Evolutionary conservation across 2,329 filamentous ascomycete genomes (phyloP), one percentile per base, ranked within the genome.

Genomic region (Proliferodiscus dingleyae): DNA sequence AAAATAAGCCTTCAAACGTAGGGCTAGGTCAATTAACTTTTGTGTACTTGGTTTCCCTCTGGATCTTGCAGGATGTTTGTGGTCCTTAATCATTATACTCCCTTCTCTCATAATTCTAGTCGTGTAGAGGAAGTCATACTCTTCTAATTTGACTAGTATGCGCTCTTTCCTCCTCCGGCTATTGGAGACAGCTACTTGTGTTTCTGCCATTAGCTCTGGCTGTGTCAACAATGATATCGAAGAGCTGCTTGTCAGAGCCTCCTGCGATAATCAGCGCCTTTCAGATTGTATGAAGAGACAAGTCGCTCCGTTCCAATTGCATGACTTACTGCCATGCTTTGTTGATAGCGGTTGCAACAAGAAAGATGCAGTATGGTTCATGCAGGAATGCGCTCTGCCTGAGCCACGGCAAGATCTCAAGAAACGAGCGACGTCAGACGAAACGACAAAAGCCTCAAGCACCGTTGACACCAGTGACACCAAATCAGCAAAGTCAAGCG

Each of bases 271-370:
- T 22, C 34, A 50, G 11, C 39, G 22, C 11, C 53, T 61, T 29
- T 40, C 50, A 18, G 41, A 47, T 48, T 60, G 58, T 45, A 49
- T 61, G 8, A 32, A 22, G 13, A 21, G 33, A 37, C 39, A 43
- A 19, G 41, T 50, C 16, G 47, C 54, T 41, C 41, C 56, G 3
- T 32, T 49, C 19, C 32, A 37, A 3, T 29, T 55, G 30, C 44
- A 52, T 22, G 48, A 54, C 19, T 50, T 61, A 13, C 49, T 54
- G 32, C 42, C 50, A 42, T 62, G 59, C 33, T 58, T 54, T 32
- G 37, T 46, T 34, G 43, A 43, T 24, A 49, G 42, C 10, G 58
- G 58, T 32, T 62, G 59, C 42, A 34, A 45, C 8, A 37, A 36
- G 9, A 32, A 37, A 18, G 54, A 58, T 43, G 52, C 59, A 18